Evolutionary conservation across 768 basidiomycete genomes (phyloP), one percentile per base, ranked within the genome.

Genomic region (Leccinellum luteum): DNA sequence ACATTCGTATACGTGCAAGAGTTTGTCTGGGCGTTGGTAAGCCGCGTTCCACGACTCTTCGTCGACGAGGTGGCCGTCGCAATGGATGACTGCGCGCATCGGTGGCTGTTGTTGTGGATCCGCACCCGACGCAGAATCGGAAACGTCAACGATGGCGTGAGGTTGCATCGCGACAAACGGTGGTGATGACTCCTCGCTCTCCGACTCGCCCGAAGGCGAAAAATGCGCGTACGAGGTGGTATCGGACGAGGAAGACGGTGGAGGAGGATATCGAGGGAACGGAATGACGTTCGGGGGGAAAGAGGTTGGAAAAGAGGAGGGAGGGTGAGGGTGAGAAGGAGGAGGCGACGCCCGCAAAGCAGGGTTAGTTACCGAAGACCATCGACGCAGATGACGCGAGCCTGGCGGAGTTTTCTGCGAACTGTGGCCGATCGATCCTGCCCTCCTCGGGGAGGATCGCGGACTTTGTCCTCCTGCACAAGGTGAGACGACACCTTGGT

Each of bases 371-470:
- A 67, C 69, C 49, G 69, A 70, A 45, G 69, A 70, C 69, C 69
- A 70, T 52, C 69, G 69, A 52, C 69, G 69, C 13, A 69, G 59
- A 27, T 70, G 69, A 65, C 69, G 69, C 59, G 67, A 64, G 55
- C 58, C 31, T 34, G 50, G 63, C 61, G 69, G 65, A 60, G 65
- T 65, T 65, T 60, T 68, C 58, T 66, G 65, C 2, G 69, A 58
- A 60, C 61, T 70, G 57, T 69, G 67, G 12, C 67, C 68, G 67
- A 69, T 69, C 67, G 67, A 68, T 27, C 66, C 67, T 58, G 68
- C 68, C 68, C 67, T 68, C 60, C 61, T 69, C 38, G 57, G 67
- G 67, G 61, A 70, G 66, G 67, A 70, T 65, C 67, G 67, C 67
- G 67, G 67, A 69, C 67, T 69, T 69, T 56, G 68, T 41, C n/a